Evolutionary conservation across 2,329 filamentous ascomycete genomes (phyloP).

Genomic region (Didymella keratinophila): DNA sequence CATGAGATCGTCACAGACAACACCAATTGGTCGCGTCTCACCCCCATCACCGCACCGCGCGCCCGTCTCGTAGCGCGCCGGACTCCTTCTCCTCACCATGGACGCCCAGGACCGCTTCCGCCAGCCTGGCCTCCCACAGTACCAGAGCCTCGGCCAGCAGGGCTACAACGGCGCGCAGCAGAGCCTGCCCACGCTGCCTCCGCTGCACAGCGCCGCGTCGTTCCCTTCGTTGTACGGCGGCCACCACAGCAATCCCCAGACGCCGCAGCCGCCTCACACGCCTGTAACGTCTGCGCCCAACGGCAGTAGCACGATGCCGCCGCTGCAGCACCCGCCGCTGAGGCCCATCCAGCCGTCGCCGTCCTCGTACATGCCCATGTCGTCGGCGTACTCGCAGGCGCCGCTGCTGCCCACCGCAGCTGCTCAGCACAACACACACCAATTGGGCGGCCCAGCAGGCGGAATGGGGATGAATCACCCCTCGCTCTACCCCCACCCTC

Average conservation of each 20-base stretch:
- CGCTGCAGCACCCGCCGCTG: constrained; percentile 50
- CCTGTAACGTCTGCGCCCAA: constrained; percentile 45
- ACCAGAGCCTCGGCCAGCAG: constrained; percentile 43
- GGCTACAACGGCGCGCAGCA: constrained; percentile 42
- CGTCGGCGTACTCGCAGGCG: constrained; percentile 48
- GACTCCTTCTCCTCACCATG: constrained; percentile 36
- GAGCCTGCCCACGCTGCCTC: constrained; percentile 47
- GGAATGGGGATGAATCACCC: constrained; percentile 50
- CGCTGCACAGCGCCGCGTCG: constrained; percentile 43
- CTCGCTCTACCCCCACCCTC: constrained; percentile 49
- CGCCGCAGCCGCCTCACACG: constrained; percentile 49
- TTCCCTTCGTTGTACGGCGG: constrained; percentile 45
- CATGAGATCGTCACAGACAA: constrained; percentile 40
- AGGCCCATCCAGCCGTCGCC: constrained; percentile 50
- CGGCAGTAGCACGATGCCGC: constrained; percentile 43
- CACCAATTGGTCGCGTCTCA: constrained; percentile 46
- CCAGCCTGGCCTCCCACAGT: constrained; percentile 46
- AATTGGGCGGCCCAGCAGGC: constrained; percentile 46
- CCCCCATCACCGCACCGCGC: constrained; percentile 26
- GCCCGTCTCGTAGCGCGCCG: constrained; percentile 16
- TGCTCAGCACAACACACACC: constrained; percentile 46
- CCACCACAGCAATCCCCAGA: constrained; percentile 50
- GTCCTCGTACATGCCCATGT: constrained; percentile 41
- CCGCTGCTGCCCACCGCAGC: constrained; percentile 44
- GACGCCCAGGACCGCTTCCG: constrained; percentile 47